phyloP scores from a whole-genome alignment of 139 green algal species.

The Ettlia oleoabundans region DNA sequence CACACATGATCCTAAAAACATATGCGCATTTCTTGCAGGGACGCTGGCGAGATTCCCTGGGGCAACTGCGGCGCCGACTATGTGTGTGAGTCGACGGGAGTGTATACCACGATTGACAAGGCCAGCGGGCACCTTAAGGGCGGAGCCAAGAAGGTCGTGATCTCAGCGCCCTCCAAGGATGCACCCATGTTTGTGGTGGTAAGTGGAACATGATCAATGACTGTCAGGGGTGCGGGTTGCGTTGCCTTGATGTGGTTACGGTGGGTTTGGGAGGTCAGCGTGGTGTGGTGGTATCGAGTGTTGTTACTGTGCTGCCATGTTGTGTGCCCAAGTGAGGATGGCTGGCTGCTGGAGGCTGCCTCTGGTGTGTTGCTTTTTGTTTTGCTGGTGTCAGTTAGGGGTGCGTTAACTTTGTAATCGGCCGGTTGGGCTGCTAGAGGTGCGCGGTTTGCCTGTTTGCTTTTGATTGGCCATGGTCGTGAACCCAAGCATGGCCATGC shows the following conservation, averaged over 20 bases:
- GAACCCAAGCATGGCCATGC: no score
- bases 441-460: not conserved
- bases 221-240: not conserved
- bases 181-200: slow-evolving; percentile 87
- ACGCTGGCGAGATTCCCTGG: slow-evolving; percentile 90
- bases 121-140: slow-evolving; percentile 74
- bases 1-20: not conserved
- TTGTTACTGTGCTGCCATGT: no score
- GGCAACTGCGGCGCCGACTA: slow-evolving; percentile 73
- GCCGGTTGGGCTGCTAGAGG: no score
- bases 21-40: slow-evolving; percentile 4
- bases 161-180: slow-evolving; percentile 89
- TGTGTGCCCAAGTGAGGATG: no score
- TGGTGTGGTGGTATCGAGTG: no score
- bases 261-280: no score
- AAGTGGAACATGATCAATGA: not conserved
- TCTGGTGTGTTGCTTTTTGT: no score
- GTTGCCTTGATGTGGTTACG: no score
- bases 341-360: no score
- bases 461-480: not conserved
- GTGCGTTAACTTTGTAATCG: no score
- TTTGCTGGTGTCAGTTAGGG: no score
- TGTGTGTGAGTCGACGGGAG: slow-evolving; percentile 92
- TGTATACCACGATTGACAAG: slow-evolving; percentile 90
- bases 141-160: slow-evolving; percentile 93